These are phyloP conservation scores for Aspergillus olivimuriae DNA, from an alignment of 495 filamentous ascomycete species.

Conservation along the genomic window DNA sequence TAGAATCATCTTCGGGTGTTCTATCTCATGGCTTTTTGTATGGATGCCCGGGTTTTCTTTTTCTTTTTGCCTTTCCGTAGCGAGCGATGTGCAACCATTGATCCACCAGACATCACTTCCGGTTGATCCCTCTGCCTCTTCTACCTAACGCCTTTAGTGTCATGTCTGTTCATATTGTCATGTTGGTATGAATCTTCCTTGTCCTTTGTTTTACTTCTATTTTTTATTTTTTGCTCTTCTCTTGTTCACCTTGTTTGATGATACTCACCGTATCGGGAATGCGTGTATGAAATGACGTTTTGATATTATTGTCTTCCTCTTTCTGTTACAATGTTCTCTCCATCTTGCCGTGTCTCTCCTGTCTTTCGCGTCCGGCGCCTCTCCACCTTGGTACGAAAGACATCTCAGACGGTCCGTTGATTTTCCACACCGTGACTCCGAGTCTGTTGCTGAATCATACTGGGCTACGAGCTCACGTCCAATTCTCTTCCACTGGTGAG, in stretches of 20 bases:
- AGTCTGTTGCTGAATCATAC: too few species aligned
- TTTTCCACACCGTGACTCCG: too few species aligned
- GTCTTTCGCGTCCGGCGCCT: too few species aligned
- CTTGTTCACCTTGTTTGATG: slow-evolving; percentile 8
- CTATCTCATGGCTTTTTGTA: slow-evolving; percentile 26
- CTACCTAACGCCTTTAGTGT: slow-evolving; percentile 8
- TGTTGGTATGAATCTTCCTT: slow-evolving; percentile 29
- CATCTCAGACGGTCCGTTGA: too few species aligned
- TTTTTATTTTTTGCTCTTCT: slow-evolving; percentile 15
- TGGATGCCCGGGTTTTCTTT: slow-evolving; percentile 18
- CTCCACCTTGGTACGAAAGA: too few species aligned
- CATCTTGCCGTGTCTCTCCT: slow-evolving; percentile 13
- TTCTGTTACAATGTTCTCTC: too few species aligned
- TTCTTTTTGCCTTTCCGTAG: slow-evolving; percentile 23
- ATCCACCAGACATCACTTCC: slow-evolving; percentile 9
- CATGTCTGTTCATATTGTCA: slow-evolving; percentile 34
- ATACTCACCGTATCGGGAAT: slow-evolving; percentile 19
- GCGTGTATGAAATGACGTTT: slow-evolving; percentile 28
- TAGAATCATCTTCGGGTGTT: too few species aligned
- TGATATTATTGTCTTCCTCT: too few species aligned
- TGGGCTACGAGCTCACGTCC: too few species aligned
- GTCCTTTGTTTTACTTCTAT: slow-evolving; percentile 11
- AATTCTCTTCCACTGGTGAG: too few species aligned
- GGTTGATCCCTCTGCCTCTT: slow-evolving; percentile 8
- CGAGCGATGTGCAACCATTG: slow-evolving; percentile 35